phyloP scores from a whole-genome alignment of 345 rosid genomes.

The Eucalyptus coolabah region DNA sequence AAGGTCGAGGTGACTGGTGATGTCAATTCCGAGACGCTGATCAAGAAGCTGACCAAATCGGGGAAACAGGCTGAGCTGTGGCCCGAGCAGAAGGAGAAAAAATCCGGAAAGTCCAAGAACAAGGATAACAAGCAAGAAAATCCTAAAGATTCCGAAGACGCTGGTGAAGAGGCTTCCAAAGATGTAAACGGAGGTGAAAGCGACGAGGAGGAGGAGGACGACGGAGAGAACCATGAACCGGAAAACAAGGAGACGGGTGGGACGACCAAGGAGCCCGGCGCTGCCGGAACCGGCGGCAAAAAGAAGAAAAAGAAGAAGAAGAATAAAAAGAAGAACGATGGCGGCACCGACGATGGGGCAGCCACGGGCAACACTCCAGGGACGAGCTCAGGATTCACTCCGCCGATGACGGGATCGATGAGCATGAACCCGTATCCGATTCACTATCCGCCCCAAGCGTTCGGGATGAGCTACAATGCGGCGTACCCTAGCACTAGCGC shows the following conservation, averaged over 20 bases:
- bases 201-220: not conserved
- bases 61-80: slow-evolving; percentile 62
- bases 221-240: not conserved
- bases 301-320: slow-evolving; percentile 14
- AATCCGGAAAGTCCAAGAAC: slow-evolving; percentile 11
- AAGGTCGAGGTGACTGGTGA: slow-evolving; percentile 57
- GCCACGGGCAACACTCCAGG: not conserved
- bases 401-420: not conserved
- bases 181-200: not conserved
- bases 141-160: not conserved
- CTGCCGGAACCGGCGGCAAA: not conserved
- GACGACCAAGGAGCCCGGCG: not conserved
- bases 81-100: slow-evolving; percentile 26
- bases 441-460: slow-evolving; percentile 12
- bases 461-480: slow-evolving; percentile 27
- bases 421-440: slow-evolving; percentile 3
- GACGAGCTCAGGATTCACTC: not conserved
- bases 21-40: slow-evolving; percentile 33
- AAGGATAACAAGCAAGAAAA: not conserved
- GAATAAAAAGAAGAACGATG: slow-evolving; percentile 28
- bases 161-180: not conserved
- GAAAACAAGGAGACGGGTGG: not conserved
- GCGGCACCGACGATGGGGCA: not conserved
- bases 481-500: slow-evolving; percentile 8
- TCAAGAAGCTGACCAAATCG: slow-evolving; percentile 40